Evolutionary conservation across 2,329 filamentous ascomycete genomes (phyloP).

Genomic region (Stachybotrys chartarum): DNA sequence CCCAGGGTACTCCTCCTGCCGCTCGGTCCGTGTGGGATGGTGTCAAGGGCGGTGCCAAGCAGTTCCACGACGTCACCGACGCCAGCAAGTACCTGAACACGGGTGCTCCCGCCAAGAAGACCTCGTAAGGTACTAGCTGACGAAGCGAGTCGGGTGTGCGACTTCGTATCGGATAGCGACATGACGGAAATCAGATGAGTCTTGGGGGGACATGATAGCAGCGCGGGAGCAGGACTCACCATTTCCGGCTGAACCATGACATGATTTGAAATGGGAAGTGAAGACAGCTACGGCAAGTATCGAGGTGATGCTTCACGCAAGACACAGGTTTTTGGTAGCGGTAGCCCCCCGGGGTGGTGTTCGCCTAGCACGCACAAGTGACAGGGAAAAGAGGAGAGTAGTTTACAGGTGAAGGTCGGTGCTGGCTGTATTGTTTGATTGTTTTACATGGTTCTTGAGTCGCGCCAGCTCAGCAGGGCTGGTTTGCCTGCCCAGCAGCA

Average conservation of each 20-base stretch:
- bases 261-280: no score
- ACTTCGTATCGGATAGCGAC: not conserved
- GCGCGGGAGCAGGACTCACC: no score
- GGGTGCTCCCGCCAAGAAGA: conserved; percentile 41
- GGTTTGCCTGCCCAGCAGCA: not conserved
- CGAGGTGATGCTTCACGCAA: no score
- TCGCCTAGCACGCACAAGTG: not conserved
- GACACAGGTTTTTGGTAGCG: no score
- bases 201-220: no score
- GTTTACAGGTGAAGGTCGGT: not conserved
- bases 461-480: not conserved
- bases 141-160: not conserved
- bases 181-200: not conserved
- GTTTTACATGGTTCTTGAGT: not conserved
- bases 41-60: conserved; percentile 64
- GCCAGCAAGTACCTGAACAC: conserved; percentile 63
- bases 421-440: not conserved
- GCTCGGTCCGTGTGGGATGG: conserved; percentile 74
- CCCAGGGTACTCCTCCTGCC: conserved; percentile 77
- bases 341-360: no score
- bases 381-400: not conserved
- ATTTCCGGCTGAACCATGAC: no score
- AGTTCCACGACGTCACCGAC: conserved; percentile 76
- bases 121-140: conserved; percentile 22
- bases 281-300: no score